Evolutionary conservation across 345 rosid genomes (phyloP).

Genomic region (Gossypium rotundifolium): DNA sequence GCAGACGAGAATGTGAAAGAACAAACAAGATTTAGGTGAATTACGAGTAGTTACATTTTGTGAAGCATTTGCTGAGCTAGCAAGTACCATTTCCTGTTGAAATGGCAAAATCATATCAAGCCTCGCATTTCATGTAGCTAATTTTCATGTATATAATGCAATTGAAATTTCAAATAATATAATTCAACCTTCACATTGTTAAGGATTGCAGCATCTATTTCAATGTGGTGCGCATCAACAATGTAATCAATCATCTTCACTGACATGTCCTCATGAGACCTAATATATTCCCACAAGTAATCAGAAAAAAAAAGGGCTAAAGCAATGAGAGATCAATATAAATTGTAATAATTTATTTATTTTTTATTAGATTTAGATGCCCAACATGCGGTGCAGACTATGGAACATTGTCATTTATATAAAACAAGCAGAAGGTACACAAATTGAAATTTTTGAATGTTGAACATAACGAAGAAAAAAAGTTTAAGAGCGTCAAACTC

Average conservation of each 20-base stretch:
- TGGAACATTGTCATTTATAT: not conserved
- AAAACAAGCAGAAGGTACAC: not conserved
- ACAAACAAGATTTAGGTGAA: not conserved
- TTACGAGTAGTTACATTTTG: conserved; percentile 28
- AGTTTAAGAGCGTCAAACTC: not conserved
- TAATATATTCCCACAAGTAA: conserved; percentile 16
- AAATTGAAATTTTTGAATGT: not conserved
- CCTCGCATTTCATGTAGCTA: not conserved
- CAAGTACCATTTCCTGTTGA: conserved; percentile 59
- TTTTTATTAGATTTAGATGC: not conserved
- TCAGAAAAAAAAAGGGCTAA: not conserved
- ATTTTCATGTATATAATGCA: not conserved
- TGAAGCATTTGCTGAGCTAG: conserved; percentile 38
- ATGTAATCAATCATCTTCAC: conserved; percentile 47
- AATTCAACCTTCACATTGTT: conserved; percentile 49
- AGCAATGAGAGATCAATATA: not conserved
- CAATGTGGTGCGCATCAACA: conserved; percentile 55
- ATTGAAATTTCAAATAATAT: not conserved
- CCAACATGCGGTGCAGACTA: not conserved
- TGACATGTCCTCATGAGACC: conserved; percentile 76
- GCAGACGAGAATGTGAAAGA: not conserved
- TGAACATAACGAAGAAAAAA: not conserved
- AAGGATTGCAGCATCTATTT: conserved; percentile 43
- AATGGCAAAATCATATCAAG: not conserved
- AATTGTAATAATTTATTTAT: no score